phyloP scores from a whole-genome alignment of 495 filamentous ascomycete genomes.

The Daldinia vernicosa region DNA sequence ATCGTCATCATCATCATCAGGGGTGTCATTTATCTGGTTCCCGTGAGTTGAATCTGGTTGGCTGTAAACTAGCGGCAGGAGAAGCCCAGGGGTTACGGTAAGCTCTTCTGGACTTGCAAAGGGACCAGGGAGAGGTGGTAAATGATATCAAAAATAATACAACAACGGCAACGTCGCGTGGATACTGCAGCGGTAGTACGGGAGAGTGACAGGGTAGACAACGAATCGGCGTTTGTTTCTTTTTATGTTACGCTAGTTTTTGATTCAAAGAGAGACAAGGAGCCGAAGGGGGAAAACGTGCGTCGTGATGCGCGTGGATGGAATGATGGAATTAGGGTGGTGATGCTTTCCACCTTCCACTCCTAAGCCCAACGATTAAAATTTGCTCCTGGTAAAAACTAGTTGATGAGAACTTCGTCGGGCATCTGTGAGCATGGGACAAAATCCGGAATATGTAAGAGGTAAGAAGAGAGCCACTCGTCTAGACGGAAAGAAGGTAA shows the following conservation, averaged over 20 bases:
- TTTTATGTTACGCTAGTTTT: slow-evolving; percentile 32
- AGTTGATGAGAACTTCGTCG: slow-evolving; percentile 18
- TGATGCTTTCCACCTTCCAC: slow-evolving; percentile 14
- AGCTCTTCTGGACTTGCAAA: slow-evolving; percentile 31
- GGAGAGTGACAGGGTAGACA: slow-evolving; percentile 27
- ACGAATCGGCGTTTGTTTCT: slow-evolving; percentile 36
- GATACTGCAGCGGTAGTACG: slow-evolving; percentile 29
- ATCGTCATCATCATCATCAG: slow-evolving; percentile 11
- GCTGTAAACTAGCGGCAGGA: slow-evolving; percentile 29
- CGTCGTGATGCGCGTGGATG: slow-evolving; percentile 39
- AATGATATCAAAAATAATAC: slow-evolving; percentile 24
- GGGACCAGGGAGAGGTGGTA: slow-evolving; percentile 17
- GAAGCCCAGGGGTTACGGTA: slow-evolving; percentile 25
- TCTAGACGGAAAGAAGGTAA: not conserved
- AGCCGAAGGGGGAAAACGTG: slow-evolving; percentile 22
- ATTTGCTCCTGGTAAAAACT: slow-evolving; percentile 13
- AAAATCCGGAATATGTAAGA: slow-evolving; percentile 12
- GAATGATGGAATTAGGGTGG: slow-evolving; percentile 29
- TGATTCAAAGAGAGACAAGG: slow-evolving; percentile 36
- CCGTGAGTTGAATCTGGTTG: slow-evolving; percentile 29
- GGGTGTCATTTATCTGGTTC: slow-evolving; percentile 16
- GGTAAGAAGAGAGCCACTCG: not conserved
- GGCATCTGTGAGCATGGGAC: slow-evolving; percentile 12
- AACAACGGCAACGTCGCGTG: slow-evolving; percentile 27
- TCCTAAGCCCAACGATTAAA: slow-evolving; percentile 27